Percentiles rank a stretch among this genome's conserved stretches.
Evolutionary conservation across 768 basidiomycete species (phyloP).

Genomic region (Flagelloscypha sp.): DNA sequence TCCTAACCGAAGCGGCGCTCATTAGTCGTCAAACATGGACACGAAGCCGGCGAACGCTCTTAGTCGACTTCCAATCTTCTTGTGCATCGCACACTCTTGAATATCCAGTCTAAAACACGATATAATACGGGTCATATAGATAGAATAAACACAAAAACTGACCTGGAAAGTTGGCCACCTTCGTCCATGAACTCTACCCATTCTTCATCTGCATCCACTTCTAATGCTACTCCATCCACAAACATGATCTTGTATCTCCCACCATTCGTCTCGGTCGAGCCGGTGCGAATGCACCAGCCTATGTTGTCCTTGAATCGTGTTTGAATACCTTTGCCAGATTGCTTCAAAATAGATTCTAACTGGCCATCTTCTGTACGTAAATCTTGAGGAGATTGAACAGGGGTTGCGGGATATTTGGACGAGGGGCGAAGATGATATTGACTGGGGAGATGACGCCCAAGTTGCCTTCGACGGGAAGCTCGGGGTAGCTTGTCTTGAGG

Average conservation of each 20-base stretch:
- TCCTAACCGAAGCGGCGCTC: too few relatives aligned
- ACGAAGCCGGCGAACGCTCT: constrained; percentile 34
- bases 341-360: constrained; percentile 9
- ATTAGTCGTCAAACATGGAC: constrained; percentile 27
- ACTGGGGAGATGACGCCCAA: background rate
- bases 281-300: constrained; percentile 36
- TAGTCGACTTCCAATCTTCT: constrained; percentile 30
- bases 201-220: constrained; percentile 36
- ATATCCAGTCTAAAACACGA: constrained; percentile 23
- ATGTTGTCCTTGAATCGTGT: constrained; percentile 31
- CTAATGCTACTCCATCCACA: constrained; percentile 29
- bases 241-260: constrained; percentile 37
- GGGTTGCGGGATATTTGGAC: constrained; percentile 7
- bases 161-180: constrained; percentile 22
- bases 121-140: background rate
- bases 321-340: constrained; percentile 15
- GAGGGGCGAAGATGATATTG: constrained; percentile 9
- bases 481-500: constrained; percentile 8
- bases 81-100: constrained; percentile 22
- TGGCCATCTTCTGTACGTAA: constrained; percentile 6
- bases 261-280: constrained; percentile 29
- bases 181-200: constrained; percentile 25
- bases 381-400: constrained; percentile 2
- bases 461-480: constrained; percentile 6
- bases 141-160: constrained; percentile 7